Evolutionary conservation across 177 flowering plant species (phyloP), one percentile per base, ranked within the genome.

Genomic region (Tripterygium wilfordii): DNA sequence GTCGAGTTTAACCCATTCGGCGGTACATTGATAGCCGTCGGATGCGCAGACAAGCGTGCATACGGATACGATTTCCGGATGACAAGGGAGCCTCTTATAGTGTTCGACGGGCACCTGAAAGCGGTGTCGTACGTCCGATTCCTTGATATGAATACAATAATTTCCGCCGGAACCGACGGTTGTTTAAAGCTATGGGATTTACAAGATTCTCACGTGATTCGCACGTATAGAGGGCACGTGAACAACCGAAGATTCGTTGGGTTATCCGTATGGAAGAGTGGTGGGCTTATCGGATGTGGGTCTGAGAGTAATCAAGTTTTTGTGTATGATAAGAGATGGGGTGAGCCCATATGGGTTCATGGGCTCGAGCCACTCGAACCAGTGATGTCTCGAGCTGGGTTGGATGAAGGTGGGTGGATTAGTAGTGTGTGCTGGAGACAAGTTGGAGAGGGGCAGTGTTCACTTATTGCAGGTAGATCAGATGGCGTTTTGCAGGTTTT

Each of bases 351-450:
- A 9, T 84, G 92, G 92, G 72, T 61, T 1, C 61, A 54, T 2
- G 77, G 64, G 42, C 56, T 61, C 16, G 72, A 56, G 10, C 50
- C 61, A n/a, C n/a, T n/a, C n/a, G n/a, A n/a, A n/a, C n/a, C n/a
- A n/a, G n/a, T n/a, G 6, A 33, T 38, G 35, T 43, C 13, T 26
- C 39, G 28, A 32, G 14, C 32, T 2, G 53, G 52, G 18, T 13
- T 37, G n/a, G n/a, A n/a, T 0, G 74, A 49, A 2, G 36, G 30
- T 4, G 70, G 62, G 52, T 81, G 75, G 26, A 80, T 84, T 17
- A 77, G 88, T 42, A 66, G 88, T 37, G 85, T 84, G 22, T 70
- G 92, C 25, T 84, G 92, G 92, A 66, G 76, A 32, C 85, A 77
- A 50, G 67, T 57, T 2, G 61, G 58, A 0, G 75, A 66, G 17